Conservation (phyloP, 2,329 filamentous ascomycete genomes). For the Fusarium verticillioides region DNA sequence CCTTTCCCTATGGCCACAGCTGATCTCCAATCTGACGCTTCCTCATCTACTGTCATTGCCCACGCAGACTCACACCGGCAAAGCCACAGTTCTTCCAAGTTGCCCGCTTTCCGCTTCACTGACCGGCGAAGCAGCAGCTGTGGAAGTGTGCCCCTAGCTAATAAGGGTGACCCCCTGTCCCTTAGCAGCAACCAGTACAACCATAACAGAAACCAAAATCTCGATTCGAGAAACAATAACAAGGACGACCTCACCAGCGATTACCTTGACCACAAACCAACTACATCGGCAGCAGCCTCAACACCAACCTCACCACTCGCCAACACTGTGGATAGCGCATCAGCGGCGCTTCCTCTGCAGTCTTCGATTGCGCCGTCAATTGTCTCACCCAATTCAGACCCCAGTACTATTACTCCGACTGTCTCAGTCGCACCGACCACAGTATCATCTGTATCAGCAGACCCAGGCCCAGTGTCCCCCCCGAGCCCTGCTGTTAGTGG, state of each 20-base stretch:
- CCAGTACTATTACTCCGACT: conserved; percentile 29
- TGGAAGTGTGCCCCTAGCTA: conserved; percentile 41
- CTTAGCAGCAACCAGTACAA: conserved; percentile 26
- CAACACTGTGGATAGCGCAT: conserved; percentile 37
- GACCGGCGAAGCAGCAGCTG: conserved; percentile 53
- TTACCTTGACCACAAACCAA: conserved; percentile 18
- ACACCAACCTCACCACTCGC: conserved; percentile 31
- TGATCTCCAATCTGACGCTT: conserved; percentile 30
- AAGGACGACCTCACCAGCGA: conserved; percentile 14
- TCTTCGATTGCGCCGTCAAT: conserved; percentile 39
- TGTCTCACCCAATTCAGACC: conserved; percentile 45
- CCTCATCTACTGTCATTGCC: conserved; percentile 21
- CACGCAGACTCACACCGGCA: conserved; percentile 60
- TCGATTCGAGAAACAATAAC: conserved; percentile 33
- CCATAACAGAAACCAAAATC: conserved; percentile 28
- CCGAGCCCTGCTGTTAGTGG: conserved; percentile 29
- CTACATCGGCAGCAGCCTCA: conserved; percentile 6
- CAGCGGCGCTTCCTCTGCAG: conserved; percentile 32
- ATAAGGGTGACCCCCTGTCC: conserved; percentile 30
- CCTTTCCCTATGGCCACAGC: conserved; percentile 15
- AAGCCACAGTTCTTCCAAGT: conserved; percentile 65
- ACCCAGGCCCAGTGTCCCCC: conserved; percentile 21
- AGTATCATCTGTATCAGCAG: conserved; percentile 25
- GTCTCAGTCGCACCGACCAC: conserved; percentile 35
- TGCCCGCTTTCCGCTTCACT: conserved; percentile 65